These are phyloP conservation scores for Lasiosphaeria hispida DNA, from an alignment of 495 filamentous ascomycete species.

Conservation along the genomic window DNA sequence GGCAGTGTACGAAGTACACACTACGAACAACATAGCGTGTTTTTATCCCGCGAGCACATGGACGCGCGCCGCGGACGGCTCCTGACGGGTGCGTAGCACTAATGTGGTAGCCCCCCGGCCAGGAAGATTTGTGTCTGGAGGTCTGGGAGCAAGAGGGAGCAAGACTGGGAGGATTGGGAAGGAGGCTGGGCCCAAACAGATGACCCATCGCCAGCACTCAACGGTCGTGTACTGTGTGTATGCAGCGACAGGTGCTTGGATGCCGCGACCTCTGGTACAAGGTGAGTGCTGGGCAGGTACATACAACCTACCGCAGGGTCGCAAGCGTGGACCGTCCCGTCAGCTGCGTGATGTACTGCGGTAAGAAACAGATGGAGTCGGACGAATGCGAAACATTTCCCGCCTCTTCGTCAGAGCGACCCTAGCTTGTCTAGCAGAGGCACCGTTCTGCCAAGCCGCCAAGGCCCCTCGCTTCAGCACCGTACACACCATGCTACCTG, in stretches of 20 bases:
- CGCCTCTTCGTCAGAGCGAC: slow-evolving; percentile 14
- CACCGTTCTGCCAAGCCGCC: background rate
- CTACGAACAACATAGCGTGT: background rate
- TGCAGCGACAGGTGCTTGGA: background rate
- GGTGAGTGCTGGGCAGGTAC: slow-evolving; percentile 7
- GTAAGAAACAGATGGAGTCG: slow-evolving; percentile 20
- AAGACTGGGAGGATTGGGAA: too few species aligned
- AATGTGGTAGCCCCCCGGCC: too few species aligned
- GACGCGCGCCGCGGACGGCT: too few species aligned
- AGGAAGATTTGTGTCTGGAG: too few species aligned
- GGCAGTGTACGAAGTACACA: background rate
- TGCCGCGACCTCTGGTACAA: too few species aligned
- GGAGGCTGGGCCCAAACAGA: too few species aligned
- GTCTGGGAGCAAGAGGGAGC: too few species aligned
- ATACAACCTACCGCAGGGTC: slow-evolving; percentile 11
- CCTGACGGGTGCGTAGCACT: too few species aligned
- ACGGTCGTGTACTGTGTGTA: background rate
- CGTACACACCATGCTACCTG: background rate
- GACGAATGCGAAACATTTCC: slow-evolving; percentile 24
- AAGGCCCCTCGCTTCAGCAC: slow-evolving; percentile 13
- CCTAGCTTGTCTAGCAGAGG: background rate
- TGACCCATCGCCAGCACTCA: too few species aligned
- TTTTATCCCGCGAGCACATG: background rate
- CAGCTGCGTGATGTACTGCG: slow-evolving; percentile 16
- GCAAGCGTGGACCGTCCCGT: slow-evolving; percentile 23